Conservation (phyloP, 352 stramenopile genomes). For the Achlya hypogyna region DNA sequence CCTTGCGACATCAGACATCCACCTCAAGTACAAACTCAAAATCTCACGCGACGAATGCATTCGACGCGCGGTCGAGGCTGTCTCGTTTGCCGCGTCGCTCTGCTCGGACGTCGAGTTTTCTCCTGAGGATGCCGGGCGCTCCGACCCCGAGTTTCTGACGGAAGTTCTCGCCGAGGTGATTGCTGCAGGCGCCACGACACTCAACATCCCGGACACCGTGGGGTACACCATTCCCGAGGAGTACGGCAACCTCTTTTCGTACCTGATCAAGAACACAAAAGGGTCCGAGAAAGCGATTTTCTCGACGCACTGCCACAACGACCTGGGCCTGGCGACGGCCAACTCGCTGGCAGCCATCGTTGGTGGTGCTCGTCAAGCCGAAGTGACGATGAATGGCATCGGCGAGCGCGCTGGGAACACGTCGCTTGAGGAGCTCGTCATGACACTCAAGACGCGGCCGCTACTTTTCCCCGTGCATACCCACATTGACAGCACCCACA, state of each 20-base stretch:
- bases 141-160: slow-evolving; percentile 95
- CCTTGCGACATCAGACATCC: slow-evolving; percentile 97
- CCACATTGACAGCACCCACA: slow-evolving; percentile 82
- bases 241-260: slow-evolving; percentile 94
- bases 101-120: slow-evolving; percentile 97
- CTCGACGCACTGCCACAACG: slow-evolving; percentile 97
- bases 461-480: slow-evolving; percentile 82
- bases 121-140: slow-evolving; percentile 95
- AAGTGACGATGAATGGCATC: slow-evolving; percentile 99
- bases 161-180: slow-evolving; percentile 93
- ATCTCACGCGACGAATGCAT: slow-evolving; percentile 97
- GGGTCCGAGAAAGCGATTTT: slow-evolving; percentile 93
- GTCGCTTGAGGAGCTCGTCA: slow-evolving; percentile 96
- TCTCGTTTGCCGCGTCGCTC: slow-evolving; percentile 90
- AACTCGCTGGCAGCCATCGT: slow-evolving; percentile 92
- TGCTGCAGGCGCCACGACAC: slow-evolving; percentile 93
- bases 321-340: slow-evolving; percentile 95
- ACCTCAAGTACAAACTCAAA: slow-evolving; percentile 99
- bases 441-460: slow-evolving; percentile 89
- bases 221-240: slow-evolving; percentile 99
- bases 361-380: slow-evolving; percentile 88
- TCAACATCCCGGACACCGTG: slow-evolving; percentile 99
- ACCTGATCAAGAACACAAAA: slow-evolving; percentile 91
- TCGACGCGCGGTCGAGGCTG: slow-evolving; percentile 91
- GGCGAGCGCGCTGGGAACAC: slow-evolving; percentile 98